phyloP scores from a whole-genome alignment of 148 eudicot genomes.

The Cornus florida region DNA sequence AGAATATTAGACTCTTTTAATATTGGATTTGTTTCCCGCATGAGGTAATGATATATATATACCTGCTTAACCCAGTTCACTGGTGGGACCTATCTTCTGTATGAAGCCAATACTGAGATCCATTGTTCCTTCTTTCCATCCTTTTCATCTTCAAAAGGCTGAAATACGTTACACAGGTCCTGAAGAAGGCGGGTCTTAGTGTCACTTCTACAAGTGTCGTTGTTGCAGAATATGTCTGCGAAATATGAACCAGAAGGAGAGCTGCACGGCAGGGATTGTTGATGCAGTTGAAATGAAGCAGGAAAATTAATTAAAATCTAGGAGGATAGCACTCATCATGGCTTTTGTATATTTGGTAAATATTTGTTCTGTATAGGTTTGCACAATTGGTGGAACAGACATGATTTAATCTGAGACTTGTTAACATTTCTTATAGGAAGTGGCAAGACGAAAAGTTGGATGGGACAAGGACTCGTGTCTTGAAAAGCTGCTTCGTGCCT shows the following conservation, averaged over 20 bases:
- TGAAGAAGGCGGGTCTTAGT: constrained; percentile 59
- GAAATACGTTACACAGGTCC: constrained; percentile 31
- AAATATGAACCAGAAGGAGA: constrained; percentile 54
- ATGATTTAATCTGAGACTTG: not conserved
- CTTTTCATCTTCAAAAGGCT: constrained; percentile 31
- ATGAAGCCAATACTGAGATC: constrained; percentile 56
- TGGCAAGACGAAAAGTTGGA: not conserved
- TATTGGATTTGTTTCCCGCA: too few relatives aligned
- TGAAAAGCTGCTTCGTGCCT: not conserved
- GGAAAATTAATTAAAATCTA: not conserved
- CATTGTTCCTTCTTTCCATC: constrained; percentile 46
- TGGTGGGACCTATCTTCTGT: constrained; percentile 41
- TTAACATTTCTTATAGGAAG: not conserved
- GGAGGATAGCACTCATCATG: not conserved
- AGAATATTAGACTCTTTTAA: too few relatives aligned
- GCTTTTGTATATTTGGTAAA: not conserved
- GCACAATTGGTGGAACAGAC: not conserved
- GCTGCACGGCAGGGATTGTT: constrained; percentile 20
- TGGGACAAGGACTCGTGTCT: not conserved
- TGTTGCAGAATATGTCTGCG: constrained; percentile 50
- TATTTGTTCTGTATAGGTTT: constrained; percentile 7
- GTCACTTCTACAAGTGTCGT: constrained; percentile 36
- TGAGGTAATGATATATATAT: too few relatives aligned
- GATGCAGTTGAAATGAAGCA: not conserved
- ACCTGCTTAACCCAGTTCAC: constrained; percentile 20